Conservation (phyloP, 169 alveolate genomes). For the Theileria parva region DNA sequence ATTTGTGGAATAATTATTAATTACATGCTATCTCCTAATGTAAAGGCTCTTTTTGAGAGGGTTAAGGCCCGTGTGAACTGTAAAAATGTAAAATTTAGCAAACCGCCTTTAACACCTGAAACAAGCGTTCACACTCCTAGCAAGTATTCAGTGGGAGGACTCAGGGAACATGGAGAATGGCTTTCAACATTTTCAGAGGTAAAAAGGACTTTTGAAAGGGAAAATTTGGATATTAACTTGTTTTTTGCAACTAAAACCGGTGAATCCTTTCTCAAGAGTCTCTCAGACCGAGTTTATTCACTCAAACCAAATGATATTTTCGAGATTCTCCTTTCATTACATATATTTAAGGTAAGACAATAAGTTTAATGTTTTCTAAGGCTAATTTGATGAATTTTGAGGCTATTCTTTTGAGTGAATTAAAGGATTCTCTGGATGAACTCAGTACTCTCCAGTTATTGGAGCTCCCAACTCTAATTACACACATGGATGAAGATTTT, state of each 20-base stretch:
- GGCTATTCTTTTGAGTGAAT: background rate
- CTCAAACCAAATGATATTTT: slow-evolving; percentile 30
- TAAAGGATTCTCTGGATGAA: slow-evolving; percentile 14
- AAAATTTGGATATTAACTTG: slow-evolving; percentile 8
- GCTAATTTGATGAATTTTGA: background rate
- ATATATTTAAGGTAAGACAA: slow-evolving; percentile 17
- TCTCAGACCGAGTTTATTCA: slow-evolving; percentile 52
- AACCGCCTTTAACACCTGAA: slow-evolving; percentile 26
- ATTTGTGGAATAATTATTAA: background rate
- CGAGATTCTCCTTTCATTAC: slow-evolving; percentile 35
- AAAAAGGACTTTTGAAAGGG: background rate
- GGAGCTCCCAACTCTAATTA: slow-evolving; percentile 5
- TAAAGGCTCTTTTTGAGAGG: slow-evolving; percentile 17
- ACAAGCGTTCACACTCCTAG: slow-evolving; percentile 1
- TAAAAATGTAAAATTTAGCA: slow-evolving; percentile 40
- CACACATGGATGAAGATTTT: background rate
- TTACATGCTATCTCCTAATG: background rate
- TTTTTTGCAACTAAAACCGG: slow-evolving; percentile 34
- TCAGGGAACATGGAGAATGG: slow-evolving; percentile 64
- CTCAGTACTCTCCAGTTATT: slow-evolving; percentile 3
- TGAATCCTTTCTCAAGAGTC: slow-evolving; percentile 25
- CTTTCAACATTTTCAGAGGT: slow-evolving; percentile 27
- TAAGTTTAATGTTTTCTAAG: slow-evolving; percentile 5
- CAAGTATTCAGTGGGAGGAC: slow-evolving; percentile 46
- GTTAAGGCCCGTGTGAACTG: slow-evolving; percentile 27